phyloP scores from a whole-genome alignment of 2,329 filamentous ascomycete genomes.

The Colletotrichum sp. region DNA sequence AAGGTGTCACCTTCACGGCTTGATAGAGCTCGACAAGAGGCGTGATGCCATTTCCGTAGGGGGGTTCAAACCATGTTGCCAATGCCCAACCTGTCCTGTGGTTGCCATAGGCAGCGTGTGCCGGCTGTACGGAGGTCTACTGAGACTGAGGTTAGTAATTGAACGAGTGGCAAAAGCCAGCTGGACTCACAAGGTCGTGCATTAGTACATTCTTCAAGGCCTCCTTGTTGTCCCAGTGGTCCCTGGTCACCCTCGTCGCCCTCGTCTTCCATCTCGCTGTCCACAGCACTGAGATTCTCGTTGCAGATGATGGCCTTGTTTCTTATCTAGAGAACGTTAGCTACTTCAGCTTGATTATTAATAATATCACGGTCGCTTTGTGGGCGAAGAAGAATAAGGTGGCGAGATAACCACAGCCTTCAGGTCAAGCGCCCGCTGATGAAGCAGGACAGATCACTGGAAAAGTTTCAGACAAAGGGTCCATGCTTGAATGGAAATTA shows the following conservation, averaged over 20 bases:
- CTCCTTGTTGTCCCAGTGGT: too few relatives aligned
- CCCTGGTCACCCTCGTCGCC: too few relatives aligned
- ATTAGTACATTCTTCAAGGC: background rate
- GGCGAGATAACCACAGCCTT: accelerated
- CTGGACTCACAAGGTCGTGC: background rate
- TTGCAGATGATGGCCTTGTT: too few relatives aligned
- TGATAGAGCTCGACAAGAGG: background rate
- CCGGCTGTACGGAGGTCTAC: accelerated
- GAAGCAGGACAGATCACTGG: background rate
- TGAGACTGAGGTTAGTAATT: background rate
- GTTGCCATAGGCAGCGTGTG: accelerated
- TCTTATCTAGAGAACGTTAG: too few relatives aligned
- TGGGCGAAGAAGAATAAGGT: background rate
- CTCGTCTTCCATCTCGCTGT: too few relatives aligned
- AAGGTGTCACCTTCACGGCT: background rate
- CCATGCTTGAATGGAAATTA: accelerated
- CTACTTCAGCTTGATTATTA: too few relatives aligned
- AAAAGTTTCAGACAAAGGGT: background rate
- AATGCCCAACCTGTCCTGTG: background rate
- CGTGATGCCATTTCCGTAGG: background rate
- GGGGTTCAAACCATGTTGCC: background rate
- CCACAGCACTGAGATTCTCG: too few relatives aligned
- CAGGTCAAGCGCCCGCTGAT: background rate
- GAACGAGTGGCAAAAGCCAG: background rate
- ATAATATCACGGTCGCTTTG: too few relatives aligned